Evolutionary conservation across 805 yeast genomes (phyloP).

Genomic region (Starmerella floricola): DNA sequence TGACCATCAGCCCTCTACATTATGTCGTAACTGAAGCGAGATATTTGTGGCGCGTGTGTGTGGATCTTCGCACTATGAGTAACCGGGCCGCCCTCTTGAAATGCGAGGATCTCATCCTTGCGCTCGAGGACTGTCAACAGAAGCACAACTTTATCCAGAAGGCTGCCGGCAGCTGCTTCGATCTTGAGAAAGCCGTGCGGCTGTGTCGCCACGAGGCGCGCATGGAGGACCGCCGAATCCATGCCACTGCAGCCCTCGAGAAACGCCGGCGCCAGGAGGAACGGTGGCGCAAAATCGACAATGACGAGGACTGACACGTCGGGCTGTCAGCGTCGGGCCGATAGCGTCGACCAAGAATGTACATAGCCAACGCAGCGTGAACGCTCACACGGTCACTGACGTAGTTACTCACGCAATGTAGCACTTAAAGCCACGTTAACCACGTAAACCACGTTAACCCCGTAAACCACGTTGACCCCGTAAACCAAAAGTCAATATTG

Average conservation of each 20-base stretch:
- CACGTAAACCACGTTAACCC: too few species aligned
- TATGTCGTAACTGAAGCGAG: too few species aligned
- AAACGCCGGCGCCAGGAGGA: constrained; percentile 44
- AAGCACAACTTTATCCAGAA: constrained; percentile 48
- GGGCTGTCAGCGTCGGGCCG: not conserved
- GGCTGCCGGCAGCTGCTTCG: constrained; percentile 74
- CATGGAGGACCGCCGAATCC: constrained; percentile 42
- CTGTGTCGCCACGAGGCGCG: constrained; percentile 74
- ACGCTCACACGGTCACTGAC: too few species aligned
- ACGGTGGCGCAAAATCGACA: constrained; percentile 39
- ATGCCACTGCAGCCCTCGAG: constrained; percentile 40
- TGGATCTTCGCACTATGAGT: too few species aligned
- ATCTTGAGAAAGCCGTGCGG: constrained; percentile 64
- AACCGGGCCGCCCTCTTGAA: constrained; percentile 30
- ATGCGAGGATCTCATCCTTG: constrained; percentile 72
- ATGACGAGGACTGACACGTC: constrained; percentile 64
- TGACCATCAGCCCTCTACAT: too few species aligned
- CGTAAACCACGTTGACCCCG: too few species aligned
- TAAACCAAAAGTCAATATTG: too few species aligned
- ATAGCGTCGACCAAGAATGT: too few species aligned
- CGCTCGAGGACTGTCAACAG: constrained; percentile 79
- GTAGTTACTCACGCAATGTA: too few species aligned
- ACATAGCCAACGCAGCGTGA: too few species aligned
- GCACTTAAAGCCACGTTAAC: too few species aligned
- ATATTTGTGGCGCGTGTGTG: too few species aligned